A percentile compares a stretch with the other conserved stretches of the same genome.
Evolutionary conservation across 495 filamentous ascomycete genomes (phyloP).

Genomic region (Penicillium turbatum): DNA sequence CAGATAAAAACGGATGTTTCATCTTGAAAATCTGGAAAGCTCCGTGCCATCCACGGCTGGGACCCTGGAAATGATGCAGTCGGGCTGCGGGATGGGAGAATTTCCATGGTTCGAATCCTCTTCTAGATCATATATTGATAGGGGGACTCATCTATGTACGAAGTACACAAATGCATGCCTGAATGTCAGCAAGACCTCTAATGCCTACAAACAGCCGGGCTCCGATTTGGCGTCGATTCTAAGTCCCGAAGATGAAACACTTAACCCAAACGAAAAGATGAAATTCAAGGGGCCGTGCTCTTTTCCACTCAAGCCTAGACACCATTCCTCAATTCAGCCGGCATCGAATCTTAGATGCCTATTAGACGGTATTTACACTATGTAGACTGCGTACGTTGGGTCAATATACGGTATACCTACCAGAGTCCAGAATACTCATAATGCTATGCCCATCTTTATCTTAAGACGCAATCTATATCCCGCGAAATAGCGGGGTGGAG

Average conservation of each 20-base stretch:
- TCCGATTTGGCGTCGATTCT: not conserved
- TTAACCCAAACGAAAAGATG: not conserved
- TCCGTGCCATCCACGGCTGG: not conserved
- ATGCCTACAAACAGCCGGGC: not conserved
- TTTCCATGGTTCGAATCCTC: not conserved
- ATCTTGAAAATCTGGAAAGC: slow-evolving; percentile 13
- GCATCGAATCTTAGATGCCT: not conserved
- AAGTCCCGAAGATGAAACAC: not conserved
- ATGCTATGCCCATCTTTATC: not conserved
- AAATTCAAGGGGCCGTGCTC: not conserved
- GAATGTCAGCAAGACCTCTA: not conserved
- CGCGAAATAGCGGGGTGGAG: not conserved
- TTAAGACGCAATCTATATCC: not conserved
- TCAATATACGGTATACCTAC: no score
- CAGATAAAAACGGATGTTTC: slow-evolving; percentile 5
- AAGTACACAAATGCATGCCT: no score
- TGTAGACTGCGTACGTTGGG: not conserved
- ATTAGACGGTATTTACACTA: not conserved
- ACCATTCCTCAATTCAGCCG: not conserved
- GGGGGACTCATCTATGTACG: no score
- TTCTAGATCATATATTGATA: not conserved
- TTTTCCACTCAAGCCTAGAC: not conserved
- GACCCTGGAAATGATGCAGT: not conserved
- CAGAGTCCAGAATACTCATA: not conserved
- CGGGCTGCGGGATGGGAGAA: not conserved